A percentile compares a stretch with the other conserved stretches of the same genome.
phyloP scores from a whole-genome alignment of 805 yeast species.

The Saccharomycopsis fibuligera region DNA sequence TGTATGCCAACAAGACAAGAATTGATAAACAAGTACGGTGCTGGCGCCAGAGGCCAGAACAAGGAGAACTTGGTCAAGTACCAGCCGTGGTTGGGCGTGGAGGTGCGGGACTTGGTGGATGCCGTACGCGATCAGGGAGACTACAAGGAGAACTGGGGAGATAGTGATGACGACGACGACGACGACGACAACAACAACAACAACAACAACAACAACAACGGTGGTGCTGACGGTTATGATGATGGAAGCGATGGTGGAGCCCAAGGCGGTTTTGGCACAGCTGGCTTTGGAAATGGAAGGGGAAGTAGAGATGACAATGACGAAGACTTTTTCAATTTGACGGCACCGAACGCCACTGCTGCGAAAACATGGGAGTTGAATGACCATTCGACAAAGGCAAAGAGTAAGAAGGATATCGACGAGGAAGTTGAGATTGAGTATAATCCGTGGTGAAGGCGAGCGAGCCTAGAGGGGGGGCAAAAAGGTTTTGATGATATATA shows the following conservation, averaged over 20 bases:
- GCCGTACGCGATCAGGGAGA: conserved; percentile 46
- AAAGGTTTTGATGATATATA: too few relatives aligned
- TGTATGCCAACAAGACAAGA: conserved; percentile 71
- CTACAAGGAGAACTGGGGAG: conserved; percentile 17
- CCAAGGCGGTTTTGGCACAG: conserved; percentile 10
- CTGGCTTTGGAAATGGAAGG: background rate
- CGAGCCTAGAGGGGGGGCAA: too few relatives aligned
- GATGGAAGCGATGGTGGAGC: conserved; percentile 19
- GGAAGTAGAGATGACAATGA: background rate
- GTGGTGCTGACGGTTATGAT: conserved; percentile 21
- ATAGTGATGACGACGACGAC: conserved; percentile 26
- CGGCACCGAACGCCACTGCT: conserved; percentile 15
- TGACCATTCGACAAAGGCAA: conserved; percentile 8
- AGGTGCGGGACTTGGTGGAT: conserved; percentile 65
- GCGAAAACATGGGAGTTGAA: conserved; percentile 18
- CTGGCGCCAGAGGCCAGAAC: conserved; percentile 60
- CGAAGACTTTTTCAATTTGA: conserved; percentile 11
- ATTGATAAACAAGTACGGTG: conserved; percentile 67
- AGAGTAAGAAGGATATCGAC: background rate
- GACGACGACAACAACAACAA: conserved; percentile 23
- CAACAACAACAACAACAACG: conserved; percentile 16
- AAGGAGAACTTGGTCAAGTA: conserved; percentile 46
- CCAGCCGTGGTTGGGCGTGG: conserved; percentile 69
- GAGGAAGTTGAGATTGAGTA: conserved; percentile 14
- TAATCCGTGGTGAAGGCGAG: conserved; percentile 21